Base-by-base conservation (phyloP, 2,329 filamentous ascomycete genomes). In the Cercospora berteroae region DNA sequence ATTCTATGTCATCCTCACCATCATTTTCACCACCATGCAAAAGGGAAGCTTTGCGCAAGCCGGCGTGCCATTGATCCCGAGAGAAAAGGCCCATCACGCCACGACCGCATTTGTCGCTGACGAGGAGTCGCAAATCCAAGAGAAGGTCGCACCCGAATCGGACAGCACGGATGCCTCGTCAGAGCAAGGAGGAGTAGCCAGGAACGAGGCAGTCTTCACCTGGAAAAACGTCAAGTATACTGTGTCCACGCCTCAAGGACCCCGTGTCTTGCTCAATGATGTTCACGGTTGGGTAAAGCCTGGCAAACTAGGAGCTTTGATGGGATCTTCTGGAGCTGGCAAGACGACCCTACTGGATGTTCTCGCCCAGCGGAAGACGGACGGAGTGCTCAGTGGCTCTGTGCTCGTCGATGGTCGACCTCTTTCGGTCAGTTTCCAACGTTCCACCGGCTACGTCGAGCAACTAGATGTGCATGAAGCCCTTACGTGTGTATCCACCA, bases 211-310 rank as follows among this genome's bases (percentile, higher is more conserved):
- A 42, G 36, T 42, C 0, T 91, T 96, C 64, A 96, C 93, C 0
- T 97, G 92, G 90, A 90, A 94, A 76, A 84, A 90, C 70, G 87
- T 97, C 68, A 91, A 89, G 76, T 97, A 96, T 76, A 90, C 86
- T 0, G 90, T 93, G 66, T 79, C 81, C 4, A 82, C 80, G 29
- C 74, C 81, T 23, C 77, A 78, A 33, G 79, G 79, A 1, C 79
- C 82, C 48, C 74, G 81, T n/a, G 77, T 74, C 5, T 76, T 90
- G 3, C 77, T 90, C 12, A 82, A 87, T 67, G 82, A 88, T 67
- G 85, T 90, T 5, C 83, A 87, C 70, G 93, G 89, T 3, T 94
- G 89, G 71, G 90, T 93, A 61, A 88, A 89, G 69, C 91, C 91
- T 1, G 91, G 92, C 31, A 87, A 89, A 72, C 83, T 94, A 9